phyloP scores from a whole-genome alignment of 495 filamentous ascomycete genomes.

The Tricharina praecox region DNA sequence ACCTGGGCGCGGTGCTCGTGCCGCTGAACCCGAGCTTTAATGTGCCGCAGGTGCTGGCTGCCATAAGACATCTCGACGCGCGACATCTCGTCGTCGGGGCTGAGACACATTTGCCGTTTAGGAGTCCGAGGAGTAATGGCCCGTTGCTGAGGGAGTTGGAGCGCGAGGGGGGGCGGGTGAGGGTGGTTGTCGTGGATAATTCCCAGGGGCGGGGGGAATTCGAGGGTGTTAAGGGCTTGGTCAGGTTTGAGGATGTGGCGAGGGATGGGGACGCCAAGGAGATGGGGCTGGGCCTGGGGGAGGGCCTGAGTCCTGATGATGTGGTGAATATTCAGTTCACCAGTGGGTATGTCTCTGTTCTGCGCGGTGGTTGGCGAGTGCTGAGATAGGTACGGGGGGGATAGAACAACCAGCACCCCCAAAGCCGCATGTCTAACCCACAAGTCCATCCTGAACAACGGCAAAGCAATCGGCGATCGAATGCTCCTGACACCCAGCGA shows the following conservation, averaged over 20 bases:
- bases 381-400: neutral
- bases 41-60: conserved; percentile 54
- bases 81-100: conserved; percentile 66
- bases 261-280: conserved; percentile 29
- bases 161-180: conserved; percentile 38
- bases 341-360: conserved; percentile 34
- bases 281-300: conserved; percentile 4
- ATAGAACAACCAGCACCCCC: conserved; percentile 62
- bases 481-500: conserved; percentile 62
- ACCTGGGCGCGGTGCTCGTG: conserved; percentile 77
- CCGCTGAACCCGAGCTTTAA: conserved; percentile 91
- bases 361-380: neutral
- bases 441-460: conserved; percentile 76
- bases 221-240: conserved; percentile 27
- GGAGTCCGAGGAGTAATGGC: conserved; percentile 60
- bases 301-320: conserved; percentile 45
- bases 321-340: conserved; percentile 95
- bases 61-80: conserved; percentile 56
- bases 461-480: conserved; percentile 58
- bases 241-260: conserved; percentile 39
- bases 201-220: conserved; percentile 41
- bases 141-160: conserved; percentile 47
- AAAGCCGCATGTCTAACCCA: conserved; percentile 88
- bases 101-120: conserved; percentile 72
- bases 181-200: conserved; percentile 70